A percentile compares a stretch with the other conserved stretches of the same genome.
Evolutionary conservation across 306 rosid species (phyloP).

Genomic region (Glycine soja): DNA sequence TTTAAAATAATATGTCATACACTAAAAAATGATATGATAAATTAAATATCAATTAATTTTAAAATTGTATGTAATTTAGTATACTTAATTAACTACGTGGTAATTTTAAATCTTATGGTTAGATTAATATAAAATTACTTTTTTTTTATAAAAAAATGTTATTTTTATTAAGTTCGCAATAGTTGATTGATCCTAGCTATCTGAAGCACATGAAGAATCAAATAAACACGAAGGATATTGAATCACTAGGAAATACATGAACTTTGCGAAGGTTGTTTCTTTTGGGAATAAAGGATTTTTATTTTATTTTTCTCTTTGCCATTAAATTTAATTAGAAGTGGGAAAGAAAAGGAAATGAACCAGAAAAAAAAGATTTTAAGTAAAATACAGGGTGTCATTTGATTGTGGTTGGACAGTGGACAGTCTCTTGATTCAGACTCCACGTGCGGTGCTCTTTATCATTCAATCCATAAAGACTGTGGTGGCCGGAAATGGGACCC

Average conservation of each 20-base stretch:
- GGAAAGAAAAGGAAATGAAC: neutral
- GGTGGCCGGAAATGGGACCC: slow-evolving; percentile 75
- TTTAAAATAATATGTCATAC: neutral
- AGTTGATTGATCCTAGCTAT: neutral
- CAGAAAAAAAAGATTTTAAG: neutral
- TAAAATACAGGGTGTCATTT: slow-evolving; percentile 48
- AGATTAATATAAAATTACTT: neutral
- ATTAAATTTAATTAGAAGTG: neutral
- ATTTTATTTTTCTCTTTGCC: neutral
- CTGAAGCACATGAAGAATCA: neutral
- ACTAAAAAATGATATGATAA: neutral
- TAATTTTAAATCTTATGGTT: neutral
- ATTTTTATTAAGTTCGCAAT: neutral
- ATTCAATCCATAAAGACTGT: slow-evolving; percentile 73
- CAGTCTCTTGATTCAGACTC: slow-evolving; percentile 86
- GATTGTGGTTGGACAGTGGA: slow-evolving; percentile 65
- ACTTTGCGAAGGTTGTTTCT: slow-evolving; percentile 11
- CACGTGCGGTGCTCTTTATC: slow-evolving; percentile 84
- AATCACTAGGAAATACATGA: neutral
- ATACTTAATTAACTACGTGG: neutral
- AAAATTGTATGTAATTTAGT: neutral
- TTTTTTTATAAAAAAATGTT: neutral
- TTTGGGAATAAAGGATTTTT: slow-evolving; percentile 1
- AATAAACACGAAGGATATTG: slow-evolving; percentile 5
- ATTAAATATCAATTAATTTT: too few species aligned